Evolutionary conservation across 139 green algal species (phyloP), one percentile per base, ranked within the genome.

Genomic region (Spirogloea muscicola): DNA sequence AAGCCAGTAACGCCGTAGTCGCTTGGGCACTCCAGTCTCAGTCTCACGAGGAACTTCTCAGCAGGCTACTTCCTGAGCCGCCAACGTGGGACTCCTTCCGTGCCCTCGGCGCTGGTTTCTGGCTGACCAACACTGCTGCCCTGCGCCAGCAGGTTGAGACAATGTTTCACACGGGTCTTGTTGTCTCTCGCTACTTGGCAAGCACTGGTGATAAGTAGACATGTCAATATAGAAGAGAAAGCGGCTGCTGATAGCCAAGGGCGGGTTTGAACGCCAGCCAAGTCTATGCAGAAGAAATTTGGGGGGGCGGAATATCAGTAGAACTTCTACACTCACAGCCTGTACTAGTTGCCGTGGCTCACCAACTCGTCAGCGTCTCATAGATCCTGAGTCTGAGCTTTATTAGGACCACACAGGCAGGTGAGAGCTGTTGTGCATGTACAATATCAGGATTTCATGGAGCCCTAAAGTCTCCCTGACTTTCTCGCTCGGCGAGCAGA

Each of bases 81-180:
- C 34, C 68, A 49, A 90, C 81, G 7, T 95, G 91, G 90, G 55
- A 57, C 7, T 68, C 68, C 49, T 58, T 93, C 55, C 84, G 86
- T 1, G 62, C 69, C 6, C 29, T 88, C 5, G 91, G 91, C 9
- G 90, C 84, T 3, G 91, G 88, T 21, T 90, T 95, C 63, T 96
- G 91, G 91, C 83, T 96, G 36, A 80, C 68, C 1, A 85, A 93
- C 39, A 29, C 38, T 1, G 18, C 33, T 21, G 43, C 40, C n/a
- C 49, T 82, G 4, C 31, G 74, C 3, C 34, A 72, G 27, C 27
- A 34, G n/a, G 74, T 79, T n/a, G n/a, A n/a, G 59, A 77, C 58
- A 76, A 9, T 6, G 9, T 13, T 67, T 37, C 29, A 6, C 69
- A n/a, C 44, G 16, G 13, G 44, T 10, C 16, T 38, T 72, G 25